These are phyloP conservation scores for Beauveria rudraprayagi DNA, from an alignment of 2,329 filamentous ascomycete genomes.

Conservation along the genomic window DNA sequence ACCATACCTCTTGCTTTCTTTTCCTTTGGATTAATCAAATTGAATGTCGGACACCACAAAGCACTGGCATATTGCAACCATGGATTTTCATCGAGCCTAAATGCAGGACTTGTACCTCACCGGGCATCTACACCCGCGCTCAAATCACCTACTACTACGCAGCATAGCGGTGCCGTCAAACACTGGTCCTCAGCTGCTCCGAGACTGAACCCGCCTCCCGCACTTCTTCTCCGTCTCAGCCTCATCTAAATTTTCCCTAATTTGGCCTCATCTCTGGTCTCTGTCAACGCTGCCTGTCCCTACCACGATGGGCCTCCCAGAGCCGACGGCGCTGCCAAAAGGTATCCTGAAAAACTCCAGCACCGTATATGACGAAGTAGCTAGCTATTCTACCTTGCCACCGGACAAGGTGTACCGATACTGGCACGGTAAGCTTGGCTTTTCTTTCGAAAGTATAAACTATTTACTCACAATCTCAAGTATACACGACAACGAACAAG, in stretches of 20 bases:
- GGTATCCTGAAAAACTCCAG: conserved; percentile 48
- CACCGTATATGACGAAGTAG: conserved; percentile 46
- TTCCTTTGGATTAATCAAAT: background rate
- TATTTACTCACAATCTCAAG: conserved; percentile 26
- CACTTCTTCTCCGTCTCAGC: too few relatives aligned
- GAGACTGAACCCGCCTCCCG: background rate
- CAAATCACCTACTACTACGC: background rate
- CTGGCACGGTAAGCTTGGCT: conserved; percentile 45
- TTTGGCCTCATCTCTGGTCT: background rate
- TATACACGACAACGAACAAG: conserved; percentile 53
- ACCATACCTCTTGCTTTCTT: background rate
- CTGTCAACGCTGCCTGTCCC: background rate
- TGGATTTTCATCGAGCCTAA: background rate
- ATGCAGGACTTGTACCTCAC: background rate
- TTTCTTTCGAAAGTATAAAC: background rate
- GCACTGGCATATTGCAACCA: background rate
- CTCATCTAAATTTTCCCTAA: too few relatives aligned
- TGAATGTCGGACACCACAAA: background rate
- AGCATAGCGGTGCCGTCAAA: background rate
- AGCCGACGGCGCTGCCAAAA: conserved; percentile 44
- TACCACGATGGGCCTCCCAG: conserved; percentile 25
- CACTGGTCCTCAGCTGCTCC: background rate
- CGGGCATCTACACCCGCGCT: background rate
- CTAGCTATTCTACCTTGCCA: conserved; percentile 41
- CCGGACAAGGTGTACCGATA: conserved; percentile 46